A percentile compares a stretch with the other conserved stretches of the same genome.
Conservation (phyloP, 345 rosid species). For the Sonneratia caseolaris region DNA sequence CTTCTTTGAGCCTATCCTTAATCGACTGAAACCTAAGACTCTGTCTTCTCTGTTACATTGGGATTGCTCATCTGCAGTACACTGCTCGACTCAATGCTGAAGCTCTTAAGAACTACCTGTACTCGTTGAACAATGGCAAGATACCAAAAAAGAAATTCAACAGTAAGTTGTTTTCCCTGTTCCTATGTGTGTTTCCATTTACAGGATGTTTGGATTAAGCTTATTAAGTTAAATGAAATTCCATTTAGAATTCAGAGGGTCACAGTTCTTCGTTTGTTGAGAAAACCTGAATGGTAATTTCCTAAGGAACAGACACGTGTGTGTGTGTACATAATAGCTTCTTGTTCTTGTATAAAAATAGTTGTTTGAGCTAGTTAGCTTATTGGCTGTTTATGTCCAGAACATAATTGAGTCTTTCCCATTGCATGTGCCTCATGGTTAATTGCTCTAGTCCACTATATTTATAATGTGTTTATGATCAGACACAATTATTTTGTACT, state of each 20-base stretch:
- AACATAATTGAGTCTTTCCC: neutral
- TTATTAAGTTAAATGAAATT: neutral
- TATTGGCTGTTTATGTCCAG: neutral
- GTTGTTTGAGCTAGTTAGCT: neutral
- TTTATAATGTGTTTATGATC: no score
- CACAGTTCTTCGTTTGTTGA: neutral
- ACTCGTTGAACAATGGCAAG: constrained; percentile 55
- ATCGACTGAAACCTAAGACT: neutral
- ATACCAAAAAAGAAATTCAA: constrained; percentile 78
- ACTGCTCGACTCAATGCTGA: constrained; percentile 80
- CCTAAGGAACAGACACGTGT: neutral
- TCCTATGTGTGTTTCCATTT: neutral
- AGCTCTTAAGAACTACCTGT: constrained; percentile 58
- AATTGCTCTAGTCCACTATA: neutral
- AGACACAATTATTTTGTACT: no score
- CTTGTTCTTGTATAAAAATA: neutral
- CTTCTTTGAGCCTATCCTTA: neutral
- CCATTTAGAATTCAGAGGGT: neutral
- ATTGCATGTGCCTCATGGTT: neutral
- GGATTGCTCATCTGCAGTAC: constrained; percentile 31
- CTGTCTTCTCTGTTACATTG: constrained; percentile 4
- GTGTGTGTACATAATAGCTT: neutral
- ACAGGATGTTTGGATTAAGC: neutral
- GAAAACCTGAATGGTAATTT: neutral
- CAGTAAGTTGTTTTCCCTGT: constrained; percentile 37